Base-by-base conservation (phyloP, 192 early-diverging fungal species). In the Coemansia sp. region DNA sequence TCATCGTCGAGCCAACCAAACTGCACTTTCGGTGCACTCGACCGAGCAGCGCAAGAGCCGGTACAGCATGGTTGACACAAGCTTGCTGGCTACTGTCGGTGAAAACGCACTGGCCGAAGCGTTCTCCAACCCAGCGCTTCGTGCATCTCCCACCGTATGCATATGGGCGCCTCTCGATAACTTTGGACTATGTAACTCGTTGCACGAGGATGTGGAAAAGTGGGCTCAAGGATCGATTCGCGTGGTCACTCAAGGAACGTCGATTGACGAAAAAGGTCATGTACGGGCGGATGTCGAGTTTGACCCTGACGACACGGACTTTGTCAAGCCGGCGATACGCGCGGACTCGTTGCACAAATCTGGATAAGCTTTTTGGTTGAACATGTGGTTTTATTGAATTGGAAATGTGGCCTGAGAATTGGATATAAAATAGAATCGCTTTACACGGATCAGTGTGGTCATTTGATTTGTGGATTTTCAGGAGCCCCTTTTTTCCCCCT, bases 121-220 rank as follows among this genome's bases (percentile, higher is more conserved):
- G 0, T 76, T 76, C 24, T 64, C 65, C 5, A 76, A 76, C 41
- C 75, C 75, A 15, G 68, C 75, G 11, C 39, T 76, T 57, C 64
- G 65, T 11, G 75, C 75, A 17, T 71, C 67, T 12, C 32, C 75
- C 6, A 38, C 25, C 7, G 56, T 51, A n/a, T 58, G 48, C 29
- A 59, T 76, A 25, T 76, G 75, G 75, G 75, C 58, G 23, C 75
- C 75, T 3, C 38, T 79, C 8, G 77, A 79, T 35, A 74, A 73
- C 69, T 65, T 62, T 50, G 58, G 71, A 5, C 48, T 73, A 7
- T 73, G 77, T 54, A 64, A 62, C 56, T 62, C 58, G 35, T 41
- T 79, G 8, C 62, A 67, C 12, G 47, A 48, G 19, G 50, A 73
- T 21, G 70, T 78, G 29, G 54, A 39, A 22, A 27, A 37, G 4